Evolutionary conservation across 2,329 filamentous ascomycete species (phyloP).

Genomic region (Cytospora schulzeri): DNA sequence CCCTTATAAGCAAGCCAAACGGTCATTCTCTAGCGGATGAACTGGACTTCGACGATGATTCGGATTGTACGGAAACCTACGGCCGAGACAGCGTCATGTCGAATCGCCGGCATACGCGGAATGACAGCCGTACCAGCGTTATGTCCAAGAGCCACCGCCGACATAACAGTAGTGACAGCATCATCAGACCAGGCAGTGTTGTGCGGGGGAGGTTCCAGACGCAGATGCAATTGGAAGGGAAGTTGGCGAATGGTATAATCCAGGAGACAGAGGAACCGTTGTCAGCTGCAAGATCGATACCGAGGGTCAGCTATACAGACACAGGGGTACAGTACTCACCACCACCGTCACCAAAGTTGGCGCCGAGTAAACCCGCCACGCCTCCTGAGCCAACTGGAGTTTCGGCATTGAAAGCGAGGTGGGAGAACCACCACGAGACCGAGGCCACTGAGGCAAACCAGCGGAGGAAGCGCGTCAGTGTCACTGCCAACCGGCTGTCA

Average conservation of each 20-base stretch:
- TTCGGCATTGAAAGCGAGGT: slow-evolving; percentile 36
- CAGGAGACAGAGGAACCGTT: slow-evolving; percentile 50
- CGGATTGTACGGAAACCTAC: slow-evolving; percentile 71
- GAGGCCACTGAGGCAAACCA: slow-evolving; percentile 71
- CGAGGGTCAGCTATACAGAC: slow-evolving; percentile 66
- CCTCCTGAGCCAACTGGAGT: slow-evolving; percentile 42
- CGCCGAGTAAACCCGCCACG: slow-evolving; percentile 43
- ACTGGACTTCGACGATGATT: slow-evolving; percentile 81
- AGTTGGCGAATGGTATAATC: slow-evolving; percentile 53
- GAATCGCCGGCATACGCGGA: slow-evolving; percentile 52
- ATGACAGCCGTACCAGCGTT: slow-evolving; percentile 60
- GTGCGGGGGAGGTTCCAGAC: slow-evolving; percentile 57
- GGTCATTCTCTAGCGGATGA: slow-evolving; percentile 87
- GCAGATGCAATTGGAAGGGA: slow-evolving; percentile 47
- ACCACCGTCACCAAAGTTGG: slow-evolving; percentile 68
- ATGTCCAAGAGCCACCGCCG: slow-evolving; percentile 53
- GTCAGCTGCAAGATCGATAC: slow-evolving; percentile 38
- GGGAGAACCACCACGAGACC: slow-evolving; percentile 44
- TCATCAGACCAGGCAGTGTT: slow-evolving; percentile 57
- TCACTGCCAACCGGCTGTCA: slow-evolving; percentile 48
- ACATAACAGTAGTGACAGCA: slow-evolving; percentile 61
- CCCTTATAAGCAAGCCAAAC: slow-evolving; percentile 65
- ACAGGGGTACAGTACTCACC: slow-evolving; percentile 83
- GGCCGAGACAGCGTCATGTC: slow-evolving; percentile 66
- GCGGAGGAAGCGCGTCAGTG: slow-evolving; percentile 67